A percentile compares a stretch with the other conserved stretches of the same genome.
These are phyloP conservation scores for Xerocomus minutiporus DNA, from an alignment of 1,284 basidiomycete genomes.

Conservation along the genomic window DNA sequence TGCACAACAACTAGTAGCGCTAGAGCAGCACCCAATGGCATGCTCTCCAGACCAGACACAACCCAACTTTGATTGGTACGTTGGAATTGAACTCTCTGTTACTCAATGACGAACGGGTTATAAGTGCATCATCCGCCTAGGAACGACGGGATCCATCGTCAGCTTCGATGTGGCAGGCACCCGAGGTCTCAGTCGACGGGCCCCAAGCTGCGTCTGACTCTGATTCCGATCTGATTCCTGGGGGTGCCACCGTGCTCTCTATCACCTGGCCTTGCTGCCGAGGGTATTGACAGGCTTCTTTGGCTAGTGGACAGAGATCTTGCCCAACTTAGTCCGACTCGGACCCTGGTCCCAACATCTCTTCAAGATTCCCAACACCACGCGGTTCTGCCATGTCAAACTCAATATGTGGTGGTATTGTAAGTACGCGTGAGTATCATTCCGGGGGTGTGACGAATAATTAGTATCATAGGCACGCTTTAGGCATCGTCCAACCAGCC, in stretches of 20 bases:
- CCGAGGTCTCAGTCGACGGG: slow-evolving; percentile 70
- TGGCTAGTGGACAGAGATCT: slow-evolving; percentile 73
- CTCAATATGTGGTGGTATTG: slow-evolving; percentile 93
- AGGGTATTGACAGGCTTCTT: not conserved
- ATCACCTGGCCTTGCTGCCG: not conserved
- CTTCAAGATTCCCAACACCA: slow-evolving; percentile 64
- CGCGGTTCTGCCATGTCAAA: slow-evolving; percentile 76
- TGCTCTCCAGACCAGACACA: slow-evolving; percentile 55
- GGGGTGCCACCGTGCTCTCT: slow-evolving; percentile 51
- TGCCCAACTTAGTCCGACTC: slow-evolving; percentile 62
- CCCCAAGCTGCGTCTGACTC: slow-evolving; percentile 44
- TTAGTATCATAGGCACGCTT: slow-evolving; percentile 67
- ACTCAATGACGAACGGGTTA: not conserved
- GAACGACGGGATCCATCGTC: slow-evolving; percentile 70
- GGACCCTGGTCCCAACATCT: slow-evolving; percentile 85
- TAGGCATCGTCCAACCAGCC: slow-evolving; percentile 60
- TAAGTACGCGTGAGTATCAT: slow-evolving; percentile 38
- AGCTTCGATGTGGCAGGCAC: slow-evolving; percentile 95
- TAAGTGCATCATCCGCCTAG: slow-evolving; percentile 83
- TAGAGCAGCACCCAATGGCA: too few relatives aligned
- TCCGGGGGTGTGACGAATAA: slow-evolving; percentile 1
- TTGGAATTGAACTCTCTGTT: not conserved
- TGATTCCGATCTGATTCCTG: slow-evolving; percentile 38
- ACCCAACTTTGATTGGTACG: slow-evolving; percentile 87
- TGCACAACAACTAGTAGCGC: too few relatives aligned